Base-by-base conservation (phyloP, 1,284 basidiomycete genomes). In the Exsudoporus floridanus region DNA sequence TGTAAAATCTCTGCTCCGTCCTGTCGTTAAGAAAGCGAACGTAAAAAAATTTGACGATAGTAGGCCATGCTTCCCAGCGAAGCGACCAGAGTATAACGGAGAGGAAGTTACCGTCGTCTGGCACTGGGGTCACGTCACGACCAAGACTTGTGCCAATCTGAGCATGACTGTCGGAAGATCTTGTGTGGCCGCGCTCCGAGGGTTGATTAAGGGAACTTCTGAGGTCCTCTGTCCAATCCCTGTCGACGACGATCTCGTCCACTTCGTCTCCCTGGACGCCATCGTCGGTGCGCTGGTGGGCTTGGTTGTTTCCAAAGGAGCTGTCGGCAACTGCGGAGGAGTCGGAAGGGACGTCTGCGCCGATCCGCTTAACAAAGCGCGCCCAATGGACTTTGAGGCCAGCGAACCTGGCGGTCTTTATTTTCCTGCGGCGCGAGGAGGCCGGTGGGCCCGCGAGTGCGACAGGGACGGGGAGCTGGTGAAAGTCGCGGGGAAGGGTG, bases 231-330 rank as follows among this genome's bases (percentile, higher is more conserved):
- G 76, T 73, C 86, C 85, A 88, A 34, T 76, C 70, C 42, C 85
- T 78, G 67, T 89, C 86, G 16, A 89, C 84, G n/a, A 89, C 80
- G 16, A 88, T 79, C 69, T 84, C 78, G 65, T 90, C 78, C 2
- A 88, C 80, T 45, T 74, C 67, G 28, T 66, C 70, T 12, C 56
- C 69, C 54, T 61, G 71, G 28, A 64, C 61, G 28, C 62, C 69
- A 25, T 64, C 70, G 3, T 57, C 58, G 21, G 53, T 61, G 49
- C 64, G 54, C 40, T 54, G 66, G 23, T 25, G 64, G 14, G 55
- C 61, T 21, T 64, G 72, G 50, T 64, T 74, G 57, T 72, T 72
- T 49, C 77, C 79, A 7, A 67, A 69, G 13, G 71, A 69, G 55
- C 76, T 81, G 42, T 71, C 68, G 36, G 73, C 64, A 21, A 71